A percentile compares a stretch with the other conserved stretches of the same genome.
Conservation (phyloP, 768 basidiomycete species). For the Tylopilus intermedius region DNA sequence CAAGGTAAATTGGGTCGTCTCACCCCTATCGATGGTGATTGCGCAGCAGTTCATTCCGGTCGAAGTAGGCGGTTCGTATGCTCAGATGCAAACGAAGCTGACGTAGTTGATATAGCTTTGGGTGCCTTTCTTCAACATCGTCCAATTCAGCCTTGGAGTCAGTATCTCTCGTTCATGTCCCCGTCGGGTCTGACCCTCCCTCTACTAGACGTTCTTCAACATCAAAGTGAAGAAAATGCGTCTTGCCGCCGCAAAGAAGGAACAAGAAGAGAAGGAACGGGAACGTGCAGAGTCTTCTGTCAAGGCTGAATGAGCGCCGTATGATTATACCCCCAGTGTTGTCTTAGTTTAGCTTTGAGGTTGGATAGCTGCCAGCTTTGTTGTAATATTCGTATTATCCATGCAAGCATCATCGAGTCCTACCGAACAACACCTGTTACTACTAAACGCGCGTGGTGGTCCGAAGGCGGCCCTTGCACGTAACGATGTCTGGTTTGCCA, state of each 20-base stretch:
- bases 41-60: conserved; percentile 79
- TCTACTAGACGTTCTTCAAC: conserved; percentile 64
- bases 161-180: conserved; percentile 23
- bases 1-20: conserved; percentile 77
- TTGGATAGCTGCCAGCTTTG: background rate
- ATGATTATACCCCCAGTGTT: conserved; percentile 14
- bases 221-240: conserved; percentile 62
- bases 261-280: conserved; percentile 36
- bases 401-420: background rate
- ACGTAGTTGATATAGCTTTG: conserved; percentile 50
- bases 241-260: conserved; percentile 50
- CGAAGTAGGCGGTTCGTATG: conserved; percentile 44
- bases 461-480: conserved; percentile 32
- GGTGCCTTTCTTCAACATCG: conserved; percentile 81
- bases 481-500: conserved; percentile 40
- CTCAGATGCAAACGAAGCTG: background rate
- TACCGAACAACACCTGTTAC: conserved; percentile 23
- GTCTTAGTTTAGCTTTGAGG: background rate
- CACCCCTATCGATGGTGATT: conserved; percentile 66
- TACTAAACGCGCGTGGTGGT: conserved; percentile 31
- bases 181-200: background rate
- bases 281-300: conserved; percentile 22
- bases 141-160: conserved; percentile 75
- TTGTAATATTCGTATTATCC: conserved; percentile 11
- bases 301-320: conserved; percentile 15